phyloP scores from a whole-genome alignment of 441 rosid genomes.

The Croton setiger region DNA sequence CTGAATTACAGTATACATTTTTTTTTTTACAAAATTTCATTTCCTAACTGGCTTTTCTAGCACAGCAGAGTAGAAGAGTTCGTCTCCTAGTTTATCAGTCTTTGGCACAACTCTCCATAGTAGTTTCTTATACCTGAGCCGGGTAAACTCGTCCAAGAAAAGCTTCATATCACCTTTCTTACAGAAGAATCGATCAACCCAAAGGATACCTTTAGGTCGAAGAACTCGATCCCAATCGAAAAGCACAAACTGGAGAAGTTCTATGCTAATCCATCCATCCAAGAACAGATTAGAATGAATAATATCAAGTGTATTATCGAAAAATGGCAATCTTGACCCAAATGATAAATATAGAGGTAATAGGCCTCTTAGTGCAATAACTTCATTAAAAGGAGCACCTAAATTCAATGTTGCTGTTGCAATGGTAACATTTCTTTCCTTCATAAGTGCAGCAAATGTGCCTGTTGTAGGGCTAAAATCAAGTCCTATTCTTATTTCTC shows the following conservation, averaged over 20 bases:
- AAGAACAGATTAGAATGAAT: slow-evolving; percentile 47
- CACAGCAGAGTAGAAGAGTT: slow-evolving; percentile 51
- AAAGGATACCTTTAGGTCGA: slow-evolving; percentile 42
- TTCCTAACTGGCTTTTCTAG: slow-evolving; percentile 44
- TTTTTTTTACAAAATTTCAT: slow-evolving; percentile 11
- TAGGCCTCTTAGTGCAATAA: slow-evolving; percentile 50
- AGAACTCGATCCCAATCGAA: slow-evolving; percentile 51
- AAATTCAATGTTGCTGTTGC: slow-evolving; percentile 48
- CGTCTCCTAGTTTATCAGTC: slow-evolving; percentile 41
- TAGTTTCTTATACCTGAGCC: slow-evolving; percentile 41
- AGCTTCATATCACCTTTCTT: slow-evolving; percentile 35
- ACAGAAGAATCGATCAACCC: slow-evolving; percentile 58
- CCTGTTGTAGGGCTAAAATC: slow-evolving; percentile 54
- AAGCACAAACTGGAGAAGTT: slow-evolving; percentile 43
- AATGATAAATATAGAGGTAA: slow-evolving; percentile 44
- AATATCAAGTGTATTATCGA: slow-evolving; percentile 52
- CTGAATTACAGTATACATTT: no score
- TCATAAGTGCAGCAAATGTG: slow-evolving; percentile 56
- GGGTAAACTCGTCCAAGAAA: slow-evolving; percentile 41
- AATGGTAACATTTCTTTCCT: slow-evolving; percentile 42
- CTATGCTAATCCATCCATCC: slow-evolving; percentile 45
- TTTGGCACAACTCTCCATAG: slow-evolving; percentile 49
- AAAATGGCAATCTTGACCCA: slow-evolving; percentile 54
- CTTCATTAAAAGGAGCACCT: slow-evolving; percentile 57
- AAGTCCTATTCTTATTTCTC: slow-evolving; percentile 47